These are phyloP conservation scores for Bothriochloa decipiens DNA, from an alignment of 176 grass and related monocot species.

Conservation along the genomic window DNA sequence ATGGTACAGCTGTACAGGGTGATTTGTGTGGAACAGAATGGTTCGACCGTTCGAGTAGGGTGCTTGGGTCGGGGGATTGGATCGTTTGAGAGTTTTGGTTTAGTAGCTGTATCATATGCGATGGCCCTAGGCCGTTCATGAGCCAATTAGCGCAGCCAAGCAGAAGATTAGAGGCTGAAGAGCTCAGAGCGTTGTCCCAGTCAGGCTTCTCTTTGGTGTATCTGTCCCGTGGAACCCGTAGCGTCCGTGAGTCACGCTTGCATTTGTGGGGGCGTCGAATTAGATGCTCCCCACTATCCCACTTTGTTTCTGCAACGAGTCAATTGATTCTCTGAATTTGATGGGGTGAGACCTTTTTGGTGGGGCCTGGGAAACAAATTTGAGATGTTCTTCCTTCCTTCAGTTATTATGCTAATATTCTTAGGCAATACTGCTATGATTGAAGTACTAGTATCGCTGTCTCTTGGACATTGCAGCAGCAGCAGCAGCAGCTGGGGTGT, in stretches of 20 bases:
- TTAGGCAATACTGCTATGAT: conserved; percentile 1
- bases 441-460: neutral
- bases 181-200: conserved; percentile 30
- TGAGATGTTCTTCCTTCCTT: neutral
- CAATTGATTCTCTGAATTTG: conserved; percentile 29
- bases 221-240: neutral
- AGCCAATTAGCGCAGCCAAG: neutral
- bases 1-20: neutral
- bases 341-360: neutral
- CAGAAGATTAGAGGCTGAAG: neutral
- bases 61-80: neutral
- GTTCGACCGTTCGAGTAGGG: neutral
- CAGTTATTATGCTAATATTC: neutral
- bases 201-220: neutral
- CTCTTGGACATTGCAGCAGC: conserved; percentile 45
- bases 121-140: neutral
- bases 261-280: no score
- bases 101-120: neutral
- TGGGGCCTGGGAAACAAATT: neutral
- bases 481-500: no score
- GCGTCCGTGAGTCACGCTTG: neutral
- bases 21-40: neutral
- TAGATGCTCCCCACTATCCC: no score
- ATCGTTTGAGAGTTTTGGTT: neutral
- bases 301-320: neutral